Evolutionary conservation across 2,329 filamentous ascomycete genomes (phyloP), one percentile per base, ranked within the genome.

Genomic region (Dactylonectria macrodidyma): DNA sequence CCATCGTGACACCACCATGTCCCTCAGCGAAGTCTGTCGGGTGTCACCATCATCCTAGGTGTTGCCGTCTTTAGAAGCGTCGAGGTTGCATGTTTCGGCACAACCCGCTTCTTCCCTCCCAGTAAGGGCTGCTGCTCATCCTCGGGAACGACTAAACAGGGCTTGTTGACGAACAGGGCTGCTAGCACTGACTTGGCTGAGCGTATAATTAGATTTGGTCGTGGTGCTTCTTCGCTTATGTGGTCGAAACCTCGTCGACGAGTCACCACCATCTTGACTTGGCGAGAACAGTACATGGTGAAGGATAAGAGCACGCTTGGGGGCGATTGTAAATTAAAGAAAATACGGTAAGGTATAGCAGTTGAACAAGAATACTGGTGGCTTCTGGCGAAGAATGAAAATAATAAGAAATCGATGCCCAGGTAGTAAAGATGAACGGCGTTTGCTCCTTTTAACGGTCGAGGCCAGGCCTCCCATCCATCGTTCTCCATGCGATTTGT

Each of bases 51-150:
- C n/a, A 75, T 72, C 48, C 76, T 74, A 14, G 84, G 74, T 5
- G 84, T 84, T 3, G 83, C 79, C 7, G 82, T 85, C 71, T 74
- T 79, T 57, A 86, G 72, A 70, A 84, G 84, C 5, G 82, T 81
- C 5, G 78, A 67, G 1, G 79, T 81, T 1, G 84, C 83, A 65
- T 85, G 80, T n/a, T 75, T 80, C 3, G 85, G 85, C 10, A 77
- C 67, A n/a, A 62, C 69, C 7, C 34, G 30, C 5, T 12, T 62
- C 11, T 60, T 61, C 34, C 71, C 65, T 9, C 64, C 66, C 8
- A 78, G 38, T 16, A 78, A 50, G 2, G 76, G 76, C 46, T 75
- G 71, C 9, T 67, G 63, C 9, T 75, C 75, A 1, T 76, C 70
- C 2, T 71, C 67, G 6, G 50, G n/a, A n/a, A 61, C 61, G 10